Evolutionary conservation across 2,329 filamentous ascomycete genomes (phyloP).

Genomic region (Tympanopsis confertula): DNA sequence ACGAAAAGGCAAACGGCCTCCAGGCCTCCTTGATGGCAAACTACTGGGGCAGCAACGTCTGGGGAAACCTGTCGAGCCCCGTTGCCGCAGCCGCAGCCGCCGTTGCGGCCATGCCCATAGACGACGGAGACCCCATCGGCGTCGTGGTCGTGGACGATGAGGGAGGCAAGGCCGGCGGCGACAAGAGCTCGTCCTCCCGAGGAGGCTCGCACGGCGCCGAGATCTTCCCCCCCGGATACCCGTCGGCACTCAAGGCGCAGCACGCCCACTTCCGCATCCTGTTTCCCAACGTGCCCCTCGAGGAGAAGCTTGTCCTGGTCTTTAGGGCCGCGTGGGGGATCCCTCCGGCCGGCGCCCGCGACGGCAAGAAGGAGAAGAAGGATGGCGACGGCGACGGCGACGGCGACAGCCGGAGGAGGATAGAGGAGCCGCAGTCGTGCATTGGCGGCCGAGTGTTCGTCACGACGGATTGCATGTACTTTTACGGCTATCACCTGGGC

Average conservation of each 20-base stretch:
- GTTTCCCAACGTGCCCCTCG: conserved; percentile 67
- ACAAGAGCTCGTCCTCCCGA: neutral
- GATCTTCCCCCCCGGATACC: conserved; percentile 66
- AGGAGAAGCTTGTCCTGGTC: conserved; percentile 79
- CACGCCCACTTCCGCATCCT: conserved; percentile 87
- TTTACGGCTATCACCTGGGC: conserved; percentile 91
- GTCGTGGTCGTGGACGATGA: too few relatives aligned
- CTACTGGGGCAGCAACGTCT: conserved; percentile 81
- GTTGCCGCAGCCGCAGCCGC: conserved; percentile 42
- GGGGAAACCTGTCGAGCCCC: conserved; percentile 56
- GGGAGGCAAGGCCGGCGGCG: too few relatives aligned
- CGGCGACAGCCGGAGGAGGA: conserved; percentile 35
- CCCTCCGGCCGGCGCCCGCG: conserved; percentile 15
- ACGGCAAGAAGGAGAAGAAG: conserved; percentile 26
- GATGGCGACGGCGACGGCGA: conserved; percentile 18
- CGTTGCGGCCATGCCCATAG: too few relatives aligned
- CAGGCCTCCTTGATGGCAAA: conserved; percentile 84
- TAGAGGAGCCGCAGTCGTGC: conserved; percentile 62
- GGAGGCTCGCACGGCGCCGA: conserved; percentile 24
- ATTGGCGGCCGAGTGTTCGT: conserved; percentile 71
- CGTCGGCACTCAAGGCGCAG: conserved; percentile 69
- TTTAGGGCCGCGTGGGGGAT: conserved; percentile 80
- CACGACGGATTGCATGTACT: conserved; percentile 79
- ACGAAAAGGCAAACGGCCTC: conserved; percentile 58
- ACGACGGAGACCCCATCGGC: too few relatives aligned